These are phyloP conservation scores for Spathaspora arborariae DNA, from an alignment of 805 yeast species.

Conservation along the genomic window DNA sequence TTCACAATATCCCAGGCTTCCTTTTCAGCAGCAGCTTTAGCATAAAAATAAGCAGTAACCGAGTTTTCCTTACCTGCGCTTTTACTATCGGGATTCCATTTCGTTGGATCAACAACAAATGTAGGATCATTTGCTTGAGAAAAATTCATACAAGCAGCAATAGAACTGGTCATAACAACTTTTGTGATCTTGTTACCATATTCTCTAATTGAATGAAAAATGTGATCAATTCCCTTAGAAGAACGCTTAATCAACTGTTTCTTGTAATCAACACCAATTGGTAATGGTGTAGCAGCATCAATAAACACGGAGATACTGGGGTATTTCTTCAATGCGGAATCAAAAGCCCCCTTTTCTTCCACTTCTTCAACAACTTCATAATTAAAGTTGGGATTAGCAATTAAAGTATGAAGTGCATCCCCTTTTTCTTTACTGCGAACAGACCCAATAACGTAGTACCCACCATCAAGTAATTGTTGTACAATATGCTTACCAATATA, in stretches of 20 bases:
- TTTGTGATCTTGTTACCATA: conserved; percentile 38
- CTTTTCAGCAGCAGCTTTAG: conserved; percentile 33
- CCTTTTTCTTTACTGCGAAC: conserved; percentile 47
- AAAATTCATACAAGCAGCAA: conserved; percentile 43
- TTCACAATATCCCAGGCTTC: conserved; percentile 29
- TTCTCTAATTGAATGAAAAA: conserved; percentile 44
- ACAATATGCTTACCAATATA: conserved; percentile 50
- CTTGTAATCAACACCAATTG: conserved; percentile 41
- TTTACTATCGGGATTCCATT: conserved; percentile 52
- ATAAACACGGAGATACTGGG: conserved; percentile 50
- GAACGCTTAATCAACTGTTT: conserved; percentile 54
- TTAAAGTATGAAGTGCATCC: conserved; percentile 21
- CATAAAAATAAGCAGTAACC: conserved; percentile 37
- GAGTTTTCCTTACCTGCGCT: conserved; percentile 40
- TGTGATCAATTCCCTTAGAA: conserved; percentile 47
- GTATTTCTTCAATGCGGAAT: conserved; percentile 39
- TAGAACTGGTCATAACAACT: conserved; percentile 49
- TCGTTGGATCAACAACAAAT: conserved; percentile 34
- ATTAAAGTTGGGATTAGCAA: conserved; percentile 23
- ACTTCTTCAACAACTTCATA: conserved; percentile 48
- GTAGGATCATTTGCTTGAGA: conserved; percentile 17
- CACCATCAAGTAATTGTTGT: conserved; percentile 31
- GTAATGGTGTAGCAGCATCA: conserved; percentile 60
- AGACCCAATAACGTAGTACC: conserved; percentile 48
- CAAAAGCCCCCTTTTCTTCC: conserved; percentile 41